These are phyloP conservation scores for Corchorus olitorius DNA, from an alignment of 345 rosid genomes.

Conservation along the genomic window DNA sequence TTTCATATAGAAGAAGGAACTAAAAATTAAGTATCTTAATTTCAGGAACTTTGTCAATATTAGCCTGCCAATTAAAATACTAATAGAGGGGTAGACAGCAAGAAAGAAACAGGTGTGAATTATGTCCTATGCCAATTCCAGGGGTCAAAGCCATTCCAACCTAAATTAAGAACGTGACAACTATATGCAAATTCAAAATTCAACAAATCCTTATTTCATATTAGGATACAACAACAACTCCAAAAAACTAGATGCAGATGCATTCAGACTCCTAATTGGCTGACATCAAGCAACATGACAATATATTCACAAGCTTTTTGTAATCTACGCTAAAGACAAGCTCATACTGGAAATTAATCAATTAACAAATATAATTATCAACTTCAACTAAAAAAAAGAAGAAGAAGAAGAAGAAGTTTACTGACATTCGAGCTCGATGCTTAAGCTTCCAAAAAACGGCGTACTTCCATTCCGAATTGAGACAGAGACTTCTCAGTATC, in stretches of 20 bases:
- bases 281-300: background rate
- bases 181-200: background rate
- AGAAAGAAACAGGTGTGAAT: background rate
- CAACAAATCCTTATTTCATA: background rate
- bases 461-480: constrained; percentile 71
- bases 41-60: background rate
- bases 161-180: background rate
- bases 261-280: background rate
- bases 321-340: constrained; percentile 11
- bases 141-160: background rate
- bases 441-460: constrained; percentile 92
- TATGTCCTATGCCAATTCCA: constrained; percentile 11
- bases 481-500: constrained; percentile 74
- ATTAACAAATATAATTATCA: background rate
- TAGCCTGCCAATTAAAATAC: background rate
- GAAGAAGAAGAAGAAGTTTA: constrained; percentile 11
- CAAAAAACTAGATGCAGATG: background rate
- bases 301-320: constrained; percentile 1
- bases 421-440: constrained; percentile 77
- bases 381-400: background rate
- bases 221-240: background rate
- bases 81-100: background rate
- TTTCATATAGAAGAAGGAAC: background rate
- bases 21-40: background rate
- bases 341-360: constrained; percentile 7